Conservation (phyloP, 768 basidiomycete species). For the Cystofilobasidium capitatum region DNA sequence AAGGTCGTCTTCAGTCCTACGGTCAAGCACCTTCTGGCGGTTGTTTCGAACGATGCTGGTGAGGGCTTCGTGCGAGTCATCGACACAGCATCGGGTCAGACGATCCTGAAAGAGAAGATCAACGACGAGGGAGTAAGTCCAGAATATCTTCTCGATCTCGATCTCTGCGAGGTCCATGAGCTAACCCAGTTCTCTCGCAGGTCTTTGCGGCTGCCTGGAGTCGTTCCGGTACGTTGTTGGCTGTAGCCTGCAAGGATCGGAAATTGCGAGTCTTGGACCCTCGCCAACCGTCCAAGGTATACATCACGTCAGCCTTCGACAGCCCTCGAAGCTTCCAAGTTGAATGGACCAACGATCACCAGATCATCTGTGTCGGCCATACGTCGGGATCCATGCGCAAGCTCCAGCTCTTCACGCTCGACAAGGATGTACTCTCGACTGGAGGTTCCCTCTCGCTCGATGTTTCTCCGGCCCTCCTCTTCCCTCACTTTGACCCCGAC, state of each 20-base stretch:
- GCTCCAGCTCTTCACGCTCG: slow-evolving; percentile 35
- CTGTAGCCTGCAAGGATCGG: slow-evolving; percentile 39
- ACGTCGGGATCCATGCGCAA: slow-evolving; percentile 38
- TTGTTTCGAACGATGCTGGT: slow-evolving; percentile 38
- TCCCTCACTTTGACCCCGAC: slow-evolving; percentile 40
- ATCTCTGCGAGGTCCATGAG: background rate
- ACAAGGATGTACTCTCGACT: slow-evolving; percentile 26
- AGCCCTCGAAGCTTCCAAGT: slow-evolving; percentile 38
- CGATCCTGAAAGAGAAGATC: slow-evolving; percentile 19
- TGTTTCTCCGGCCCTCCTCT: slow-evolving; percentile 40
- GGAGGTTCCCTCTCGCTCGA: slow-evolving; percentile 34
- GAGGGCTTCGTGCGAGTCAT: slow-evolving; percentile 34
- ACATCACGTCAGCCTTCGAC: slow-evolving; percentile 33
- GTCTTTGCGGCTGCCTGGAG: slow-evolving; percentile 37
- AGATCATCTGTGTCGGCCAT: slow-evolving; percentile 39
- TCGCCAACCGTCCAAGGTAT: slow-evolving; percentile 27
- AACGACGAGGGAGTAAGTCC: slow-evolving; percentile 32
- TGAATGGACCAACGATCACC: slow-evolving; percentile 35
- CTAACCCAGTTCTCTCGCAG: background rate
- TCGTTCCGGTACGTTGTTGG: slow-evolving; percentile 33
- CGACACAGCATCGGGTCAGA: slow-evolving; percentile 30
- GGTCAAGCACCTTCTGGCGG: slow-evolving; percentile 35
- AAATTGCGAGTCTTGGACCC: slow-evolving; percentile 39
- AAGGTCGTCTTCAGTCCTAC: slow-evolving; percentile 38
- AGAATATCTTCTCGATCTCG: too few species aligned